Evolutionary conservation across 352 stramenopile genomes (phyloP).

Genomic region (Globisporangium sylvaticum): DNA sequence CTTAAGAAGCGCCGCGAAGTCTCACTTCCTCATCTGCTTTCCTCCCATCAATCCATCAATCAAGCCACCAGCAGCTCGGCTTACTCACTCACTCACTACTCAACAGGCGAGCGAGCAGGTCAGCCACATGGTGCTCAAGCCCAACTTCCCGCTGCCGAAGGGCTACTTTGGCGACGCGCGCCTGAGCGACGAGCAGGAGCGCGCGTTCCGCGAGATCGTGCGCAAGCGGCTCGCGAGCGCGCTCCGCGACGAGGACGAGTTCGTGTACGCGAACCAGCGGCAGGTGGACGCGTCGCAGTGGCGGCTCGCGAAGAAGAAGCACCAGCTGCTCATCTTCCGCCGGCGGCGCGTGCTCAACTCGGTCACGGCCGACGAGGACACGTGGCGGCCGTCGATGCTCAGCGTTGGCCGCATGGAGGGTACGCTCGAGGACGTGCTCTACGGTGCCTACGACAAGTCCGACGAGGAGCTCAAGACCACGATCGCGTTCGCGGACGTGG

Average conservation of each 20-base stretch:
- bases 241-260: constrained; percentile 29
- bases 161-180: constrained; percentile 26
- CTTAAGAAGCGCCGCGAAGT: not conserved
- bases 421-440: constrained; percentile 36
- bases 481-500: constrained; percentile 28
- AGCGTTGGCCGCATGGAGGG: constrained; percentile 40
- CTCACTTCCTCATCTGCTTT: not conserved
- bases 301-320: constrained; percentile 38
- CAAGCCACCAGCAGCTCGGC: not conserved
- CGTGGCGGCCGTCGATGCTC: constrained; percentile 9
- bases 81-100: not conserved
- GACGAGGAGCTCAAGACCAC: constrained; percentile 40
- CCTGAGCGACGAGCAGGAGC: constrained; percentile 26
- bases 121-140: constrained; percentile 14
- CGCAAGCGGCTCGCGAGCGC: constrained; percentile 23
- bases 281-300: constrained; percentile 40
- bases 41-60: not conserved
- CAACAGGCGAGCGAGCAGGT: not conserved
- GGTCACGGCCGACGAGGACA: constrained; percentile 12
- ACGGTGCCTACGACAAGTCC: constrained; percentile 37
- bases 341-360: constrained; percentile 15
- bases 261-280: constrained; percentile 21
- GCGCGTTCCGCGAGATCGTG: constrained; percentile 31
- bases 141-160: constrained; percentile 21
- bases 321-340: constrained; percentile 38